Base-by-base conservation (phyloP, 768 basidiomycete species). In the Dendrothele bispora region DNA sequence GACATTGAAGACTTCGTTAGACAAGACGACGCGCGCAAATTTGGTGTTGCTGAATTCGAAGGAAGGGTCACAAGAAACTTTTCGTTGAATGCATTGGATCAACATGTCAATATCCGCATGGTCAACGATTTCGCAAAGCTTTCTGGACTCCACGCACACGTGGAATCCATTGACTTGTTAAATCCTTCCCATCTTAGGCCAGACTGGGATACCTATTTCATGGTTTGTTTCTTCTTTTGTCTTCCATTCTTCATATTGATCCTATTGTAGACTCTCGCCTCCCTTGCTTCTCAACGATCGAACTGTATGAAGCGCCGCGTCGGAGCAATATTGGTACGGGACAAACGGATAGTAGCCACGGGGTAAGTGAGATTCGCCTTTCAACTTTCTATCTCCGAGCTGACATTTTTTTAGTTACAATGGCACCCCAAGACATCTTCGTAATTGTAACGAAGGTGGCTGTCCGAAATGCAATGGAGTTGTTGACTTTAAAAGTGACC, bases 301-400 rank as follows among this genome's bases (percentile, higher is more conserved):
- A 97, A 97, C 61, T 97, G 95, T 63, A 97, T 98, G 94, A 97
- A 98, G 64, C 80, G 95, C 7, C 80, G 97, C 2, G 97, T 99
- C 0, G 97, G 97, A 7, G 95, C 95, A 0, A 83, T 99, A 17
- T 71, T 99, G 24, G 95, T 98, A 25, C 82, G 91, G 0, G 85
- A 89, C 47, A 83, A 87, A 52, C 80, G 89, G 24, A 80, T 92
- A 21, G 69, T 92, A 18, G 78, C 88, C 25, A 89, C 90, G 11
- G 90, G 90, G 88, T 88, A 66, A 41, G 72, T 56, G 29, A 2
- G 12, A 10, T 52, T 26, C 3, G 25, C 37, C 17, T 25, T 27
- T 18, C 21, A 36, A 36, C 22, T 54, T 48, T 10, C 11, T 21
- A 10, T 39, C 20, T 12, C 10, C 20, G 38, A 10, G 20, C 11